Evolutionary conservation across 768 basidiomycete species (phyloP), one percentile per base, ranked within the genome.

Genomic region (Collybia sp.): DNA sequence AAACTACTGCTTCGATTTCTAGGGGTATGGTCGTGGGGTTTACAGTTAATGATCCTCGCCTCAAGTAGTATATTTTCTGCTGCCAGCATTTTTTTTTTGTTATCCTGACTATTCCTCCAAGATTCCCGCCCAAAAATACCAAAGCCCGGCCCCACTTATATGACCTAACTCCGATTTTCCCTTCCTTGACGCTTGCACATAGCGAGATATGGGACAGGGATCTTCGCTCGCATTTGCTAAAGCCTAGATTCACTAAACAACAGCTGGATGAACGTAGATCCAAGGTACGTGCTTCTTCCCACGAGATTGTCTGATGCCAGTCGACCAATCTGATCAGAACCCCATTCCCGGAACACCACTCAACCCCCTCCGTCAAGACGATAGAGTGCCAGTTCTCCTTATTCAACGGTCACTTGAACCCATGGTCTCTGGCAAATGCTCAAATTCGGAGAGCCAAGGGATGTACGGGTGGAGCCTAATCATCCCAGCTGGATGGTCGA

Each of bases 381-480:
- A 89, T 59, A 83, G 88, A 13, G 68, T 97, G 12, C 93, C 94
- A 1, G 63, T 93, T 42, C 64, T 97, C 34, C 76, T 99, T 39
- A 77, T 94, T 6, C 92, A 93, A 58, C 81, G 81, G 16, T 85
- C 90, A 9, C 56, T 89, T 16, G 80, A 82, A 50, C 8, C 25
- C 25, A 25, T 25, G 25, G 25, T 8, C 25, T 25, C 25, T 25
- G 54, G 59, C 18, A 46, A 46, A 34, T 48, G 55, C 12, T 54
- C 59, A 6, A 49, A 48, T 32, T 55, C 62, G 12, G 61, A 64
- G 36, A 61, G 57, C 9, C 68, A 71, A 52, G 68, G 74, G 1
- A 67, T 92, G 25, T 83, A 93, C 55, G 93, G 94, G 33, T 96
- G 90, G 86, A 92, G 84, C 6, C 67, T 99, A 8, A 71, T 96